Evolutionary conservation across 148 eudicot species (phyloP), one percentile per base, ranked within the genome.

Genomic region (Heliamphora exappendiculata): DNA sequence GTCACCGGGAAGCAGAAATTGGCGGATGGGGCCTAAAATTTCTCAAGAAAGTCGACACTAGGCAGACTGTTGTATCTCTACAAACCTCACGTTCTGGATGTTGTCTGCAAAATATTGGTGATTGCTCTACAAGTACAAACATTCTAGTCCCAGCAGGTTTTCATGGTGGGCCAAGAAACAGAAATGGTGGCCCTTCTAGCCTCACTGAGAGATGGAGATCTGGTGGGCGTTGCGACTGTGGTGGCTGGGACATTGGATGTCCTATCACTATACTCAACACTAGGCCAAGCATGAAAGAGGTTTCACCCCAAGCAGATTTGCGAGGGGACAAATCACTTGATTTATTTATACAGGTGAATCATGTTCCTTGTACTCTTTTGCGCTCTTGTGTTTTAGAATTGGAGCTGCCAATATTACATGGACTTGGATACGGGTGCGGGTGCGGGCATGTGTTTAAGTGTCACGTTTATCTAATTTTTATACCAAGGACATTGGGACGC

Each of bases 221-320:
- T 7, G 90, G 86, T 45, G 97, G 98, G 59, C 77, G 49, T 2
- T 92, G 97, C 73, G 96, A 92, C 58, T 95, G 98, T 82, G 98
- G 98, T 33, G 98, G 98, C 26, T 95, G 98, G 98, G 98, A 95
- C 78, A 75, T 88, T 19, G 98, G 97, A 20, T 95, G 98, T 70
- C 96, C 96, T 29, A 81, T 95, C 50, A 88, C 84, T 54, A 70
- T 89, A 69, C 82, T 91, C 53, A 74, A 83, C 73, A 75, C 86
- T 14, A 78, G 62, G 67, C 85, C 78, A 28, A 82, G 76, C 47
- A 67, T 5, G 67, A 84, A 82, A 49, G 84, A 84, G 17, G 72
- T 62, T 51, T 75, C 70, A 63, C 65, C 78, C 3, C 75, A 66
- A 73, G 72, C 72, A 41, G 85, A 87, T 54, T 65, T 65, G 41